These are phyloP conservation scores for Mimosa bimucronata DNA, from an alignment of 306 rosid species.

Conservation along the genomic window DNA sequence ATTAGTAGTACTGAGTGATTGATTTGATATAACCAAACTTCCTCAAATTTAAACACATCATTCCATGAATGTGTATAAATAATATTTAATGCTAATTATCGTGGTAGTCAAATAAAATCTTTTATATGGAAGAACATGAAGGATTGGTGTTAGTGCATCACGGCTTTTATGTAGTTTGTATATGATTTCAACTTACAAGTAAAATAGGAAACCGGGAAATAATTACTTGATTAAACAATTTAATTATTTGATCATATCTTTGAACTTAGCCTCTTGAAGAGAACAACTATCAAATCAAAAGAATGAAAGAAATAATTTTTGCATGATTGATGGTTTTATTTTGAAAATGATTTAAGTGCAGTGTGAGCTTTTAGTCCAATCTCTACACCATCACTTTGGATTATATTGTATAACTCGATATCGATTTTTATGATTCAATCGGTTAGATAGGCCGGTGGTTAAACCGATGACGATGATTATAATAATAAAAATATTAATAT, in stretches of 20 bases:
- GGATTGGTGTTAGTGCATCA: slow-evolving; percentile 42
- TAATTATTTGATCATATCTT: neutral
- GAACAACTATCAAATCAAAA: neutral
- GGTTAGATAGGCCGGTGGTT: no score
- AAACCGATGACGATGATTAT: no score
- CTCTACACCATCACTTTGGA: no score
- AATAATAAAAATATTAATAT: no score
- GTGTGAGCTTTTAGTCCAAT: neutral
- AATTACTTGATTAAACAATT: neutral
- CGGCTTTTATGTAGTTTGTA: slow-evolving; percentile 42
- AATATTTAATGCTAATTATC: slow-evolving; percentile 17
- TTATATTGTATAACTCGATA: no score
- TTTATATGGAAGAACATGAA: slow-evolving; percentile 27
- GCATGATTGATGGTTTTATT: neutral
- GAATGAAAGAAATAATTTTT: neutral
- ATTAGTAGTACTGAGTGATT: slow-evolving; percentile 30
- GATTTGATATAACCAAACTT: slow-evolving; percentile 23
- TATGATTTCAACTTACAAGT: slow-evolving; percentile 25
- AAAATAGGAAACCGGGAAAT: slow-evolving; percentile 28
- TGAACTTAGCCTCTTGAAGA: neutral
- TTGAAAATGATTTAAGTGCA: neutral
- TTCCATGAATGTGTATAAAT: slow-evolving; percentile 17
- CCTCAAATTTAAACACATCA: slow-evolving; percentile 7
- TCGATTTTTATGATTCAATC: no score
- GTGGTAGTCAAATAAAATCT: slow-evolving; percentile 28